These are phyloP conservation scores for Fusarium humuli DNA, from an alignment of 2,329 filamentous ascomycete species.

Conservation along the genomic window DNA sequence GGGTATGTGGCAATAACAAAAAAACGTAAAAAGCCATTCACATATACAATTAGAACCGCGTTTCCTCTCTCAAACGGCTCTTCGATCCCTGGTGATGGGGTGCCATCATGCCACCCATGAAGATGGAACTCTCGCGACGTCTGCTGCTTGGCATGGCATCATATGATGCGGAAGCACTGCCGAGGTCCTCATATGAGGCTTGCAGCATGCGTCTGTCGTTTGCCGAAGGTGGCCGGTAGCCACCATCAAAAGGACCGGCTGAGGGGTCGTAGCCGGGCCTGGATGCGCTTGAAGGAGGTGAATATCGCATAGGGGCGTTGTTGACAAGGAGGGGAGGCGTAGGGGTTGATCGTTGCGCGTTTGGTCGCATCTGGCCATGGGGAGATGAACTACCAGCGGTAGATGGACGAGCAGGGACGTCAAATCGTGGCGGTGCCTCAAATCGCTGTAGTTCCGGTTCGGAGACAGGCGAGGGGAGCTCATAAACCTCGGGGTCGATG, in stretches of 20 bases:
- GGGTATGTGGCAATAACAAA: slow-evolving; percentile 49
- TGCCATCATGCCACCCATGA: slow-evolving; percentile 61
- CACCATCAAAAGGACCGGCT: slow-evolving; percentile 57
- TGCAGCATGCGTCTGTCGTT: slow-evolving; percentile 53
- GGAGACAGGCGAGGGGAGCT: slow-evolving; percentile 61
- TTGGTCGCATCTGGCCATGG: slow-evolving; percentile 59
- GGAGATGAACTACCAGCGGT: slow-evolving; percentile 64
- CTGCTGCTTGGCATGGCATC: slow-evolving; percentile 61
- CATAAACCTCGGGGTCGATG: slow-evolving; percentile 72
- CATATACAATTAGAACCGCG: slow-evolving; percentile 56
- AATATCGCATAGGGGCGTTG: slow-evolving; percentile 50
- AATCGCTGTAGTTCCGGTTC: slow-evolving; percentile 53
- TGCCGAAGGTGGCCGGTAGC: slow-evolving; percentile 48
- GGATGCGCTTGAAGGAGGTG: slow-evolving; percentile 58
- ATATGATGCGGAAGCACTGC: slow-evolving; percentile 40
- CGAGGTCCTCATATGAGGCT: slow-evolving; percentile 41
- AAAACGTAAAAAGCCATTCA: slow-evolving; percentile 41
- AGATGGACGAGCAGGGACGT: slow-evolving; percentile 59
- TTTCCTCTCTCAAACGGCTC: slow-evolving; percentile 67
- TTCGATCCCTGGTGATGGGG: slow-evolving; percentile 63
- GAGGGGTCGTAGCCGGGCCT: slow-evolving; percentile 59
- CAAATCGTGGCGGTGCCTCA: slow-evolving; percentile 49
- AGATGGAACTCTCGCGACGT: slow-evolving; percentile 71
- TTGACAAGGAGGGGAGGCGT: slow-evolving; percentile 61
- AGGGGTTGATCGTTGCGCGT: slow-evolving; percentile 55